These are phyloP conservation scores for Brassica incana DNA, from an alignment of 345 rosid species.

Conservation along the genomic window DNA sequence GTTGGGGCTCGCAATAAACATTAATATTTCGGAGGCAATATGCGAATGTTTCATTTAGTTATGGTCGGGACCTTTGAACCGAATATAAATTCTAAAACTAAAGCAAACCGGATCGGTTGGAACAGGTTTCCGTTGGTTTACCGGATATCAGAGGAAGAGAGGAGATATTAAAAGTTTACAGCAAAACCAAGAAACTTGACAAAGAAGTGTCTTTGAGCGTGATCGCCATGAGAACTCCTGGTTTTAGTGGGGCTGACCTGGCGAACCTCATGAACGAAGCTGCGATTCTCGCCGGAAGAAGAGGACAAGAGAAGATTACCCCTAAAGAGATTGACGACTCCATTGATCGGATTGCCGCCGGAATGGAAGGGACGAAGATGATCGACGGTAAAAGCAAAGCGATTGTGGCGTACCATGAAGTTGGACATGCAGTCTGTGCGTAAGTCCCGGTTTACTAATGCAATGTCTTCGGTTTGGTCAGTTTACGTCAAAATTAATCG, in stretches of 20 bases:
- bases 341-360: conserved; percentile 66
- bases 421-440: conserved; percentile 75
- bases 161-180: conserved; percentile 68
- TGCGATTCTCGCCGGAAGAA: conserved; percentile 71
- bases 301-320: conserved; percentile 60
- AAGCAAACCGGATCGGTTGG: neutral
- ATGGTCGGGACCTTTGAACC: neutral
- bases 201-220: conserved; percentile 51
- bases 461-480: neutral
- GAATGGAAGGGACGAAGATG: conserved; percentile 75
- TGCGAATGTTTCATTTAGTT: neutral
- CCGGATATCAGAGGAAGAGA: conserved; percentile 78
- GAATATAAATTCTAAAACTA: neutral
- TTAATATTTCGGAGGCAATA: neutral
- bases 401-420: conserved; percentile 70
- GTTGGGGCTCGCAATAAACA: neutral
- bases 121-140: conserved; percentile 61
- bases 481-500: neutral
- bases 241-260: conserved; percentile 85
- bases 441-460: conserved; percentile 33
- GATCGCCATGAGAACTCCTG: conserved; percentile 73
- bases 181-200: conserved; percentile 70
- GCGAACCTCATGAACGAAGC: conserved; percentile 85
- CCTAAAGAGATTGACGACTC: conserved; percentile 67
- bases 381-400: conserved; percentile 70